phyloP scores from a whole-genome alignment of 306 rosid genomes.

The Pyrus bretschneideri region DNA sequence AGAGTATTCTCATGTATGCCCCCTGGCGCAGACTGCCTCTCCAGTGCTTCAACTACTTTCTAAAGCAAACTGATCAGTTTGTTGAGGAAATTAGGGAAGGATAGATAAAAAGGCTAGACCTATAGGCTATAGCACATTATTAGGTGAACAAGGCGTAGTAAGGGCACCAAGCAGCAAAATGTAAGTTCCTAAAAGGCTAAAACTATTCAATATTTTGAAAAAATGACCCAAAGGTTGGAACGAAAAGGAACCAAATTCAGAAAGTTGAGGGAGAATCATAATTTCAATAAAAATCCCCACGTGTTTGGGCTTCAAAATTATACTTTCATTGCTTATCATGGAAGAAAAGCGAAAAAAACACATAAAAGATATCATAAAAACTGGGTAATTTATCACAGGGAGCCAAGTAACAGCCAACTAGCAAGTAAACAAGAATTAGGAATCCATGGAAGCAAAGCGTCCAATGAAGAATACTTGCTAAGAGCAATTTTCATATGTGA shows the following conservation, averaged over 20 bases:
- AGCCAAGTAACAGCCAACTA: not conserved
- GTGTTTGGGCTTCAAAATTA: not conserved
- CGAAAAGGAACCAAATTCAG: not conserved
- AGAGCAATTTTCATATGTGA: not conserved
- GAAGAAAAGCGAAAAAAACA: not conserved
- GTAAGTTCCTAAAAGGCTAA: not conserved
- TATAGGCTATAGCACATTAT: not conserved
- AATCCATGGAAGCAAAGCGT: not conserved
- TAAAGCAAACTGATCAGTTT: constrained; percentile 35
- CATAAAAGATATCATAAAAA: not conserved
- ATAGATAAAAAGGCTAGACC: not conserved
- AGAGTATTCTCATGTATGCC: constrained; percentile 83
- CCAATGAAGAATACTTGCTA: not conserved
- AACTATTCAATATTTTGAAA: not conserved
- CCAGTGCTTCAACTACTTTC: constrained; percentile 75
- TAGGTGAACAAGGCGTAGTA: not conserved
- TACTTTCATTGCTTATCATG: not conserved
- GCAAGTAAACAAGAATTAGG: constrained; percentile 3
- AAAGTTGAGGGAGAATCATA: not conserved
- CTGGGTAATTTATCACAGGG: not conserved
- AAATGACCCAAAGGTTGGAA: not conserved
- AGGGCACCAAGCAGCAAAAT: not conserved
- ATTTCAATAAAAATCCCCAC: not conserved
- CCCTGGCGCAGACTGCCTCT: constrained; percentile 69
- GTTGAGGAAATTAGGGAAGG: not conserved